Evolutionary conservation across 441 rosid genomes (phyloP), one percentile per base, ranked within the genome.

Genomic region (Aleurites moluccanus): DNA sequence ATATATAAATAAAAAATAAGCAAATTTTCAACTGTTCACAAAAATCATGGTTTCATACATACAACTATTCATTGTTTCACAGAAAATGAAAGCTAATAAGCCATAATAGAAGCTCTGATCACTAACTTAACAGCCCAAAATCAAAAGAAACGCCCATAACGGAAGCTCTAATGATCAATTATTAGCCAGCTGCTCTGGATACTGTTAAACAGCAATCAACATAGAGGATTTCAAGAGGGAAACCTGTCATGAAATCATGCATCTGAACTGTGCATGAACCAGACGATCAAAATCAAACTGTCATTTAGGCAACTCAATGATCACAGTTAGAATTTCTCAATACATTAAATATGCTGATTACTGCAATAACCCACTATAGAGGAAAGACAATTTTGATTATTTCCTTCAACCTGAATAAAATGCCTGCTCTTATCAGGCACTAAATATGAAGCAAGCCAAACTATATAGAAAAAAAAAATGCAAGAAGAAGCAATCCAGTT

Each of bases 111-210:
- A 55, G 5, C 10, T 21, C 49, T 5, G 3, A 53, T 42, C 16
- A 40, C 25, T 4, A 13, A 47, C 16, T 10, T 42, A 55, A 25
- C 13, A 65, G 42, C 72, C 25, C 10, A 42, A 25, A 25, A 15
- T 20, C 7, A 60, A 28, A 23, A n/a, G 0, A 3, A 47, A 52
- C 25, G 44, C 67, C 20, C 62, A 53, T 14, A 50, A 35, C 2
- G 21, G 74, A 72, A 72, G 40, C 23, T 53, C 50, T 35, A 21
- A 33, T 10, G 27, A 38, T 63, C 13, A 56, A 69, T n/a, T 69
- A 33, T 13, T n/a, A 62, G 44, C 10, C 53, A 10, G 33, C 33
- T 30, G 47, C 60, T 15, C 27, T 11, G 42, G 25, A 30, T 8
- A 67, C 5, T 21, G 16, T 10, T 14, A 45, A 14, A 23, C 14